phyloP scores from a whole-genome alignment of 2,329 filamentous ascomycete species.

The Phyllosticta capitalensis region DNA sequence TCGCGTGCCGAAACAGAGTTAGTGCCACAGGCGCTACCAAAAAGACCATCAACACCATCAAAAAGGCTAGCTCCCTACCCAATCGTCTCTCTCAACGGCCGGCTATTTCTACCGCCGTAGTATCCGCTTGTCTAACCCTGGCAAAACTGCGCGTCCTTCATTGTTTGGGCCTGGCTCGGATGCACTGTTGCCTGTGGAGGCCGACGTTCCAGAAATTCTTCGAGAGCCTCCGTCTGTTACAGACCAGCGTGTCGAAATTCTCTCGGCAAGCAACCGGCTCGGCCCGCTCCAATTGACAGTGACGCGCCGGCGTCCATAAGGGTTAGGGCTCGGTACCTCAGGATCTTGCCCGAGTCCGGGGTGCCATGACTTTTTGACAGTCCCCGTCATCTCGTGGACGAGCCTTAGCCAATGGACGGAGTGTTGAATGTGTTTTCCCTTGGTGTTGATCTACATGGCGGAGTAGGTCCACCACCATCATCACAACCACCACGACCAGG shows the following conservation, averaged over 20 bases:
- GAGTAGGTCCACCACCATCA: not conserved
- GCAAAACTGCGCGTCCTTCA: not conserved
- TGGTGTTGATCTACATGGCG: not conserved
- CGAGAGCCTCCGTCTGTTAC: not conserved
- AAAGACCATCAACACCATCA: not conserved
- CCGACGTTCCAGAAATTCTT: not conserved
- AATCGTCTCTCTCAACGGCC: not conserved
- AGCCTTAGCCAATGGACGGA: not conserved
- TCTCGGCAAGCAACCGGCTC: not conserved
- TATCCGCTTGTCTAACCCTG: not conserved
- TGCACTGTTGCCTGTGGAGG: not conserved
- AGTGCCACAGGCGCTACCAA: not conserved
- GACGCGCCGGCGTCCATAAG: not conserved
- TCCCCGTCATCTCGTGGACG: not conserved
- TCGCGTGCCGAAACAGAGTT: not conserved
- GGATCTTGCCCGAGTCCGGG: not conserved
- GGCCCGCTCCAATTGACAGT: not conserved
- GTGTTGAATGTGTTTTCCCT: not conserved
- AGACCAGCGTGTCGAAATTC: not conserved
- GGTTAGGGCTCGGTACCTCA: not conserved
- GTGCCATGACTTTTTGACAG: not conserved
- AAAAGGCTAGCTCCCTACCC: not conserved
- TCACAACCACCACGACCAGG: not conserved
- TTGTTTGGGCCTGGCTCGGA: not conserved
- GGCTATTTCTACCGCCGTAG: not conserved